Evolutionary conservation across 768 basidiomycete species (phyloP), one percentile per base, ranked within the genome.

Genomic region (Boletus edulis): DNA sequence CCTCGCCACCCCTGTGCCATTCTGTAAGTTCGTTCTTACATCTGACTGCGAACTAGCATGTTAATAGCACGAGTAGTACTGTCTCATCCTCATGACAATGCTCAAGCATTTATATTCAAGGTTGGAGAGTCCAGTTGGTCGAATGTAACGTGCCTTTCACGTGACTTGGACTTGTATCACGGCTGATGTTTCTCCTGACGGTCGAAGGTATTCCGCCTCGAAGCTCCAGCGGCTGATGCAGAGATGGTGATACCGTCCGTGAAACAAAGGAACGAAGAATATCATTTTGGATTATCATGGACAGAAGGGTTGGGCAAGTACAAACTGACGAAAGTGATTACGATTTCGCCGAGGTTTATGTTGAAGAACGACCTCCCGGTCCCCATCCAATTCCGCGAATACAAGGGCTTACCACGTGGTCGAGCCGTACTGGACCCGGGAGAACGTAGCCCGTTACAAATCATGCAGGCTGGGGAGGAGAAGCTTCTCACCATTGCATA

Each of bases 261-360:
- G 41, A 76, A 75, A 31, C 84, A 85, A 49, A 84, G 77, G 58
- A 73, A 79, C 3, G 84, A 89, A 45, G 84, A 87, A 66, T 79
- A 86, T 49, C 90, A 94, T 67, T 71, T 91, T 44, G 97, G 96
- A 2, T 63, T 99, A 38, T 95, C 94, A 5, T 98, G 95, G 84
- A 80, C 82, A 17, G 94, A 96, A 71, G 97, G 95, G 2, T 75
- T 87, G n/a, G 97, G 97, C 35, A 98, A 97, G 77, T 98, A 98
- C 71, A 98, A 98, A 67, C 75, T 98, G 34, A 89, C 88, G 27
- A 98, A 98, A 74, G 87, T 98, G 61, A 86, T 99, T 60, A 95
- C 91, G 0, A 74, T 98, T 37, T 79, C 90, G 9, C 97, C 97
- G 27, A 84, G 97, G 44, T 98, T 94, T 76, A 74, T 98, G 58